Base-by-base conservation (phyloP, 805 yeast species). In the Myxozyma melibiosi region DNA sequence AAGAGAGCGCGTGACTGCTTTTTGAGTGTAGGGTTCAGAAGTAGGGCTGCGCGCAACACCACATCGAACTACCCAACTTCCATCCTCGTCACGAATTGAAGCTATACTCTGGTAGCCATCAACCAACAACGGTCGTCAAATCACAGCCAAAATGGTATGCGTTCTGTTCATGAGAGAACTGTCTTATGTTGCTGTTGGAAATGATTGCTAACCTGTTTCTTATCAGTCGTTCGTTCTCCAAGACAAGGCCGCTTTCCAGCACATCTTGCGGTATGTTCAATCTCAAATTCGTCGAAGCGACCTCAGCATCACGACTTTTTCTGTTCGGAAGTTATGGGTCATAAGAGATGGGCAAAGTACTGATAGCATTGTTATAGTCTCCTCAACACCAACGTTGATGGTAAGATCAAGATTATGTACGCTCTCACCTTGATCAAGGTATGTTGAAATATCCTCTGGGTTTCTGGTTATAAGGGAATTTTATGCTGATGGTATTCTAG, bases 371-470 rank as follows among this genome's bases (percentile, higher is more conserved):
- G 64, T 44, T 69, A 62, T 77, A 86, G 96, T 92, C 89, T 94
- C 84, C 90, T 94, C 83, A 94, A 95, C 90, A 94, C 99, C 83
- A 94, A 94, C 91, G 97, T 94, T 79, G 99, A 94, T 82, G 99
- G 99, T 88, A 91, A 96, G 90, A 92, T 92, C 86, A 94, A 94
- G 87, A 86, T 94, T 81, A 95, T 94, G 94, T 95, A 91, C 89
- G 99, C 99, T 79, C 84, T 94, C 83, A 91, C 99, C 85, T 88
- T 91, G 82, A 95, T 94, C 79, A 63, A 56, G 52, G 60, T 56
- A 37, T 25, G 53, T 51, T 27, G 16, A 25, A 5, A 35, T 16
- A 24, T 16, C 22, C 6, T 27, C 35, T 7, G 24, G 4, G 22
- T 42, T 27, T 50, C 16, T 9, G 14, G 13, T 44, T 30, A 28